Percentiles rank a stretch among this genome's conserved stretches.
Conservation (phyloP, 2,329 filamentous ascomycete species). For the Aspergillus persii region DNA sequence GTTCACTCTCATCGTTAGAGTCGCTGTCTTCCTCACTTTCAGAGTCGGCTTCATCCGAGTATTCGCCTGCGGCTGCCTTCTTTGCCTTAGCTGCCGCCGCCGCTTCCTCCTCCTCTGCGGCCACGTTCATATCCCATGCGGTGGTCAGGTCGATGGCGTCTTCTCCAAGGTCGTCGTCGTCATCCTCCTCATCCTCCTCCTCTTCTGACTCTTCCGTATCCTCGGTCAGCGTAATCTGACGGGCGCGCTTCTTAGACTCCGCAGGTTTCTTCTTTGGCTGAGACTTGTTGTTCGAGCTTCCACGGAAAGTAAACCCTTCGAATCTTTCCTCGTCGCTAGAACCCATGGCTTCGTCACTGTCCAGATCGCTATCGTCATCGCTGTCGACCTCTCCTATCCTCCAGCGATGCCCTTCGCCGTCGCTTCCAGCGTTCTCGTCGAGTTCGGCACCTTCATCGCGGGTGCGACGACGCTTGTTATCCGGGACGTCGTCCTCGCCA, state of each 20-base stretch:
- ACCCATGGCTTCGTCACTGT: conserved; percentile 80
- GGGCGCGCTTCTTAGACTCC: conserved; percentile 24
- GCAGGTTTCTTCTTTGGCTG: conserved; percentile 34
- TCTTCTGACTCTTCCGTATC: conserved; percentile 47
- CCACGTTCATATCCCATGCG: conserved; percentile 55
- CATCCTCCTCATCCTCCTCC: conserved; percentile 44
- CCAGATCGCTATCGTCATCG: conserved; percentile 67
- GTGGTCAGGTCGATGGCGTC: conserved; percentile 63
- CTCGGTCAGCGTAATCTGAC: conserved; percentile 51
- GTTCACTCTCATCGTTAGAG: conserved; percentile 28
- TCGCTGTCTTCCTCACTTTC: conserved; percentile 53
- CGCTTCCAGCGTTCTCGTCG: conserved; percentile 70
- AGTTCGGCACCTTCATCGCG: conserved; percentile 46
- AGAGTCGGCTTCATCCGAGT: conserved; percentile 37
- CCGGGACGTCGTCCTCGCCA: conserved; percentile 39
- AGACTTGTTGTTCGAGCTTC: conserved; percentile 49
- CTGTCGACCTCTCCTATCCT: conserved; percentile 68
- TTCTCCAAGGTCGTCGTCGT: conserved; percentile 62
- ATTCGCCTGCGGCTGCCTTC: conserved; percentile 26
- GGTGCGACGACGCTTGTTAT: conserved; percentile 46
- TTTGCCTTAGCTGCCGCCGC: conserved; percentile 29
- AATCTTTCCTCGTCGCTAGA: conserved; percentile 85
- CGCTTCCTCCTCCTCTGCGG: conserved; percentile 42
- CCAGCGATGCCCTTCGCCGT: conserved; percentile 85
- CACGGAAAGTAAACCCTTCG: conserved; percentile 69